A percentile compares a stretch with the other conserved stretches of the same genome.
Conservation (phyloP, 345 rosid genomes). For the Linum tenue region DNA sequence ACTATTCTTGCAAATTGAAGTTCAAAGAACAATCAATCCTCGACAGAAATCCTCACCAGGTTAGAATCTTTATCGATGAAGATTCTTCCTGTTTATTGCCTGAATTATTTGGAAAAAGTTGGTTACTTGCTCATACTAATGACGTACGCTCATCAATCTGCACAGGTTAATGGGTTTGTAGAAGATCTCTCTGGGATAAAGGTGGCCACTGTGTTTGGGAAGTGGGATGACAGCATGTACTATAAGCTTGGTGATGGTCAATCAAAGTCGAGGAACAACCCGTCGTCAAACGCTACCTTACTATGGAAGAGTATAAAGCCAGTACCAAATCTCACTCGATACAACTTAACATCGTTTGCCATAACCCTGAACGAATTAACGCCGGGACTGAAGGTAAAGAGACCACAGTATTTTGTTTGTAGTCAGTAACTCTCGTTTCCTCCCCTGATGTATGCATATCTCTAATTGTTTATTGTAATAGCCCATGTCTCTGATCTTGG, state of each 20-base stretch:
- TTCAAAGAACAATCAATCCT: conserved; percentile 89
- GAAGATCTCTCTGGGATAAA: conserved; percentile 61
- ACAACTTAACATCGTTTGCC: conserved; percentile 89
- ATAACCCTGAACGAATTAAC: conserved; percentile 85
- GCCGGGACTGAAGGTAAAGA: conserved; percentile 76
- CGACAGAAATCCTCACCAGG: conserved; percentile 93
- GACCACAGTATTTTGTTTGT: conserved; percentile 10
- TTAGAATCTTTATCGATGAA: conserved; percentile 13
- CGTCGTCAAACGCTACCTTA: conserved; percentile 35
- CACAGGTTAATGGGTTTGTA: conserved; percentile 78
- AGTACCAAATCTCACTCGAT: conserved; percentile 69
- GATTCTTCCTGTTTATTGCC: too few relatives aligned
- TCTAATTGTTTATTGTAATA: conserved; percentile 34
- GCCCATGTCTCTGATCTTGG: conserved; percentile 39
- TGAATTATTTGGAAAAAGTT: too few relatives aligned
- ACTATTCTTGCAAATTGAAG: conserved; percentile 79
- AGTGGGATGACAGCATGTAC: conserved; percentile 89
- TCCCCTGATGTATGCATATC: conserved; percentile 28
- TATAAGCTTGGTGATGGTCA: conserved; percentile 44
- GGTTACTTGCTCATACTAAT: too few relatives aligned
- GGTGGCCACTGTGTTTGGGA: conserved; percentile 74
- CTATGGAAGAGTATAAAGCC: conserved; percentile 80
- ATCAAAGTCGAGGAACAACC: conserved; percentile 50
- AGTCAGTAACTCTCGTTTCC: conserved; percentile 17
- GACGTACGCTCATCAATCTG: too few relatives aligned